Evolutionary conservation across 805 yeast species (phyloP).

Genomic region (Priceomyces haplophilus): DNA sequence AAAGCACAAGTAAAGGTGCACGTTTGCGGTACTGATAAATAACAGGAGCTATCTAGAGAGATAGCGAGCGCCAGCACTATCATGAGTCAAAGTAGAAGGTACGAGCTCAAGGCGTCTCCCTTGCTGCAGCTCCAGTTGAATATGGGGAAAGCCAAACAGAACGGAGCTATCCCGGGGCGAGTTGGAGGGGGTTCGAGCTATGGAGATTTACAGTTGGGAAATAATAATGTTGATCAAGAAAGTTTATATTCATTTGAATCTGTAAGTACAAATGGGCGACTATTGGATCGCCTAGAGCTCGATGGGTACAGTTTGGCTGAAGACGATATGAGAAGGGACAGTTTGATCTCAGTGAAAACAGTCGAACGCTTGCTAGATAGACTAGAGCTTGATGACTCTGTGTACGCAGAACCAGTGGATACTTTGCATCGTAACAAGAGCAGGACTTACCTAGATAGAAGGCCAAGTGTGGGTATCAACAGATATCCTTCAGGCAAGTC

Average conservation of each 20-base stretch:
- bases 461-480: neutral
- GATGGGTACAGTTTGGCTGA: constrained; percentile 21
- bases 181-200: neutral
- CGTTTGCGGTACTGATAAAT: too few relatives aligned
- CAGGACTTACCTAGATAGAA: neutral
- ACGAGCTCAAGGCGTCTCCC: constrained; percentile 14
- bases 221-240: constrained; percentile 22
- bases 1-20: too few relatives aligned
- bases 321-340: constrained; percentile 14
- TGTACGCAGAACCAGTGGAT: neutral
- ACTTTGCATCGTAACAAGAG: neutral
- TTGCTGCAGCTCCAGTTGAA: constrained; percentile 21
- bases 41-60: too few relatives aligned
- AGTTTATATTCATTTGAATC: constrained; percentile 45
- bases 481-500: constrained; percentile 4
- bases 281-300: constrained; percentile 36
- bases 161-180: neutral
- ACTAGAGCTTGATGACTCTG: constrained; percentile 22
- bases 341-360: constrained; percentile 24
- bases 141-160: constrained; percentile 14
- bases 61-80: neutral
- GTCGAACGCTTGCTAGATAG: constrained; percentile 31
- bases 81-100: constrained; percentile 2
- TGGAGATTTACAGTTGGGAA: neutral
- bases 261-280: constrained; percentile 40